phyloP scores from a whole-genome alignment of 768 basidiomycete species.

The Macrolepiota dolichaula region DNA sequence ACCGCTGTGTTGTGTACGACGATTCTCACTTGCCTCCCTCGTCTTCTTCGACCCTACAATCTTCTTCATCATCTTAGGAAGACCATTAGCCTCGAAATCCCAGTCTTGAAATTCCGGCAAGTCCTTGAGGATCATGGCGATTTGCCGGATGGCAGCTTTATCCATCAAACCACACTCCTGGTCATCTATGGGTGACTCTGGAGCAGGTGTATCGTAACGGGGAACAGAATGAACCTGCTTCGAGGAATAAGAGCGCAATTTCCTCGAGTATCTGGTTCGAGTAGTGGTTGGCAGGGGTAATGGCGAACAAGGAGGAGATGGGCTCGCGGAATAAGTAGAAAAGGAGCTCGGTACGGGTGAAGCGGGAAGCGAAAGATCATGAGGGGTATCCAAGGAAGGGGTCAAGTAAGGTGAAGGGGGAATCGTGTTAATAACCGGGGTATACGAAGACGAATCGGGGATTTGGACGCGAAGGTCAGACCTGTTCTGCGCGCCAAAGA shows the following conservation, averaged over 20 bases:
- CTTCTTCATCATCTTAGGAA: neutral
- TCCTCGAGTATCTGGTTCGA: neutral
- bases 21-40: neutral
- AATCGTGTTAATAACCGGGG: neutral
- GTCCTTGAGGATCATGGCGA: neutral
- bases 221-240: neutral
- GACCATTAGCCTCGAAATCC: neutral
- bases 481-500: neutral
- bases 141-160: neutral
- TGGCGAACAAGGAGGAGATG: neutral
- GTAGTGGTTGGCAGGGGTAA: neutral
- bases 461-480: neutral
- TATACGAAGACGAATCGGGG: neutral
- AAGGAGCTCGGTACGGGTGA: neutral
- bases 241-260: neutral
- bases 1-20: neutral
- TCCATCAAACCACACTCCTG: neutral
- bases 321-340: neutral
- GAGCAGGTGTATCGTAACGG: neutral
- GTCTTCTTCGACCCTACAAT: slow-evolving; percentile 1
- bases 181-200: neutral
- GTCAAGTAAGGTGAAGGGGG: neutral
- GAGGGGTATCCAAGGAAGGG: neutral
- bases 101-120: neutral
- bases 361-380: neutral